Base-by-base conservation (phyloP, 495 filamentous ascomycete genomes). In the Penicillium paradoxum region DNA sequence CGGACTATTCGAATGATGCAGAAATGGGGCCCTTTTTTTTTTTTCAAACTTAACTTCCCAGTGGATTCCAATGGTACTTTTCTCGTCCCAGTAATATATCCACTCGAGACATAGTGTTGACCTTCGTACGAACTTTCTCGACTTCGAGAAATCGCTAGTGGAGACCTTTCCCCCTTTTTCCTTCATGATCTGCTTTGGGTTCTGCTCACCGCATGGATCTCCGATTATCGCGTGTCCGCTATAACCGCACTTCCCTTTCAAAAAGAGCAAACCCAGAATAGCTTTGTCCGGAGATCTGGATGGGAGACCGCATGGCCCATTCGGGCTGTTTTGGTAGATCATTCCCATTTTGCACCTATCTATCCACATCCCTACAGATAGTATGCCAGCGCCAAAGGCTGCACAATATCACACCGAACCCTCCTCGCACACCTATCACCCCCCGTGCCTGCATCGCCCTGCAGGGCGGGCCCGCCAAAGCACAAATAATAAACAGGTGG, bases 221-320 rank as follows among this genome's bases (percentile, higher is more conserved):
- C 34, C 37, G 25, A 54, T 54, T 63, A 59, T 55, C 59, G 55
- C 48, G 54, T 63, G 62, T 62, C 62, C 62, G 62, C 62, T 55
- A 46, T 55, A 64, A 54, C 55, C 62, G 62, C 62, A 25, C 40
- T 45, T 39, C 1, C 30, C 45, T 18, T 27, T 22, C n/a, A 24
- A 38, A 34, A 53, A 51, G n/a, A 51, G 33, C 8, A 52, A 44
- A 53, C 41, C 24, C n/a, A 51, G 45, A 27, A 56, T 50, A 22
- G 34, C 46, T 29, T 38, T 49, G 22, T 49, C 22, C 6, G 9
- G 10, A n/a, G 25, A 40, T 29, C 24, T 19, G 19, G 34, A 49
- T 18, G 4, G 6, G 2, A 43, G 40, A 37, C 17, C 4, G 5
- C n/a, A n/a, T n/a, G n/a, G n/a, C n/a, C n/a, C n/a, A n/a, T n/a